Conservation (phyloP, 306 rosid species). For the Prunus davidiana region DNA sequence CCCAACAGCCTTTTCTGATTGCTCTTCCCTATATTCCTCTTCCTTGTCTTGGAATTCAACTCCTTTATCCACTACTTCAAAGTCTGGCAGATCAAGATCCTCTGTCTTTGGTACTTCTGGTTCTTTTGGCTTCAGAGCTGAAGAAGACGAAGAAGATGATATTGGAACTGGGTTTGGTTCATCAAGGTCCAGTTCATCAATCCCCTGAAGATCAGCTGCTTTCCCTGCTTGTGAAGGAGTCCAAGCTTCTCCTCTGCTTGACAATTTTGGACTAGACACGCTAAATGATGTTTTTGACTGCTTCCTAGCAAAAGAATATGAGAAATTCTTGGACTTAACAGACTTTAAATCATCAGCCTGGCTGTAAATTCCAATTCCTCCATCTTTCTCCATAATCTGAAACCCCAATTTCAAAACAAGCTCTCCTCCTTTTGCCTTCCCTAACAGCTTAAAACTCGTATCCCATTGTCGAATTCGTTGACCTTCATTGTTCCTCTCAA, state of each 20-base stretch:
- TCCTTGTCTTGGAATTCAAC: conserved; percentile 67
- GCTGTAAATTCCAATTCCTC: conserved; percentile 68
- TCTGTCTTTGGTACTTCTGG: conserved; percentile 46
- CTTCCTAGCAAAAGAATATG: conserved; percentile 61
- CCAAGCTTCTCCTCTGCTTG: conserved; percentile 61
- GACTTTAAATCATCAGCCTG: conserved; percentile 40
- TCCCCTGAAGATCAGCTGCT: conserved; percentile 50
- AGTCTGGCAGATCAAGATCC: conserved; percentile 84
- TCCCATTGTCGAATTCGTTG: conserved; percentile 82
- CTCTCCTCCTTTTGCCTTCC: conserved; percentile 91
- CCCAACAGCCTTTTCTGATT: conserved; percentile 45
- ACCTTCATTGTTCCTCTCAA: conserved; percentile 64
- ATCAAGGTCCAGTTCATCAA: conserved; percentile 90
- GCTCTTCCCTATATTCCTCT: conserved; percentile 34
- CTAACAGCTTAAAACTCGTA: conserved; percentile 56
- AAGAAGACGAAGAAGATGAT: conserved; percentile 36
- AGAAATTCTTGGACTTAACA: conserved; percentile 35
- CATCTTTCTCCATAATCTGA: conserved; percentile 97
- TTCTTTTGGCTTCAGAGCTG: conserved; percentile 43
- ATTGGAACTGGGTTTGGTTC: conserved; percentile 61
- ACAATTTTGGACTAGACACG: conserved; percentile 76
- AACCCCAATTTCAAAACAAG: conserved; percentile 84
- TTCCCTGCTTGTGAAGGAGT: conserved; percentile 51
- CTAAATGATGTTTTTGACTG: conserved; percentile 90
- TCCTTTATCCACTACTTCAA: conserved; percentile 88